phyloP scores from a whole-genome alignment of 1,284 basidiomycete species.

The Erythrobasidium hasegawianum region DNA sequence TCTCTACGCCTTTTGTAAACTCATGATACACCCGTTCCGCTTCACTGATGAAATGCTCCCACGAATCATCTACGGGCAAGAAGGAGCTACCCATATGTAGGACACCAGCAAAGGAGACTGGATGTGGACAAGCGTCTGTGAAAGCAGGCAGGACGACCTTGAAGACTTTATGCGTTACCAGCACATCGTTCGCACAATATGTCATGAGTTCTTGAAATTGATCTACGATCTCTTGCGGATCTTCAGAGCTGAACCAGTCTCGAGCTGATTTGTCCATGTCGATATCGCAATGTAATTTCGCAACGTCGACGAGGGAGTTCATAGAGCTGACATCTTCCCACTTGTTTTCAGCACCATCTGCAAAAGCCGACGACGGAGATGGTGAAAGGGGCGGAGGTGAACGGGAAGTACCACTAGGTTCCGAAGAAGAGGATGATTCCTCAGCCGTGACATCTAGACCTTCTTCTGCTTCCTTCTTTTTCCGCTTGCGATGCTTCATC shows the following conservation, averaged over 20 bases:
- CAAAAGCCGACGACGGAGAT: not conserved
- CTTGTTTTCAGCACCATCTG: conserved; percentile 51
- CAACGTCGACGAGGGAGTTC: conserved; percentile 90
- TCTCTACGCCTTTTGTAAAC: conserved; percentile 70
- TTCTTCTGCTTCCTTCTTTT: conserved; percentile 40
- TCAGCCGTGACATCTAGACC: conserved; percentile 7
- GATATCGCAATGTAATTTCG: conserved; percentile 80
- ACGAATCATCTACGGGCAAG: conserved; percentile 81
- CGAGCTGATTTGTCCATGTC: conserved; percentile 75
- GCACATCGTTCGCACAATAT: conserved; percentile 85
- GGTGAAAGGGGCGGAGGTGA: not conserved
- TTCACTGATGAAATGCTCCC: conserved; percentile 73
- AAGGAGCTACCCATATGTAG: conserved; percentile 89
- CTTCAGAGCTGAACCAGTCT: conserved; percentile 63
- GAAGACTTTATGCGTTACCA: conserved; percentile 79
- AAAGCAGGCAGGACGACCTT: conserved; percentile 78
- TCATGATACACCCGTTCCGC: conserved; percentile 75
- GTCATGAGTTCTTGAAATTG: conserved; percentile 72
- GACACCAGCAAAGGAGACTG: conserved; percentile 87
- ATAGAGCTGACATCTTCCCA: conserved; percentile 93
- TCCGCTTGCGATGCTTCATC: conserved; percentile 72
- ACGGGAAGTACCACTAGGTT: not conserved
- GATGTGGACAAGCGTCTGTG: conserved; percentile 78
- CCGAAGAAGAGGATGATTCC: not conserved
- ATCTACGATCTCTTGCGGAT: conserved; percentile 63